These are phyloP conservation scores for Pseudoscleropodium purum DNA, from an alignment of 225 moss, liverwort and hornwort genomes.

Conservation along the genomic window DNA sequence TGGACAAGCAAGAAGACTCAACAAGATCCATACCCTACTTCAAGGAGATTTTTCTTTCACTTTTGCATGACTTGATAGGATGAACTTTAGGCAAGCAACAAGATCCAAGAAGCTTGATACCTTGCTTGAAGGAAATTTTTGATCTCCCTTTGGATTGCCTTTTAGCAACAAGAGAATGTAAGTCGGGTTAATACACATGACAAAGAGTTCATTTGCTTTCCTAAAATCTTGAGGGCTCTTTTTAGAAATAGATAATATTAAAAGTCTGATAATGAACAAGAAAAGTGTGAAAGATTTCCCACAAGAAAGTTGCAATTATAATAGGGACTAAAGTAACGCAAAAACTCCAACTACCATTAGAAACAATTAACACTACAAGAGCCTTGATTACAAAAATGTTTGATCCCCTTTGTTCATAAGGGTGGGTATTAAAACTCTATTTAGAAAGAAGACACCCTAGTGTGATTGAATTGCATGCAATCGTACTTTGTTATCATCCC, in stretches of 20 bases:
- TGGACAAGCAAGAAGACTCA: neutral
- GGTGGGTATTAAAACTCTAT: neutral
- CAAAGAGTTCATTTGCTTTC: neutral
- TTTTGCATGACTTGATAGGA: fast-evolving
- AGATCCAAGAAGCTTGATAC: neutral
- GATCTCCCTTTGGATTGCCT: neutral
- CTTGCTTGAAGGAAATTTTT: neutral
- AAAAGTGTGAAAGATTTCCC: fast-evolving
- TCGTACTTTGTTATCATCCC: too few relatives aligned
- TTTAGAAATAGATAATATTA: neutral
- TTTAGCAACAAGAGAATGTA: neutral
- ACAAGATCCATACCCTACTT: fast-evolving
- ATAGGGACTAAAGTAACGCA: neutral
- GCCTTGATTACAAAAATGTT: neutral
- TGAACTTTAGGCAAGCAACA: neutral
- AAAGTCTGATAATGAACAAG: neutral
- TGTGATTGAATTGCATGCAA: neutral
- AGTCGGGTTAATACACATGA: neutral
- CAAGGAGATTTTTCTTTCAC: too few relatives aligned
- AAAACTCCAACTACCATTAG: neutral
- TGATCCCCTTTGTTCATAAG: neutral
- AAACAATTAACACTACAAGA: neutral
- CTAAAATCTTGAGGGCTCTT: neutral
- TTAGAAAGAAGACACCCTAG: neutral
- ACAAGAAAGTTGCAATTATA: neutral